phyloP scores from a whole-genome alignment of 345 rosid species.

The Eucalyptus urophylla region DNA sequence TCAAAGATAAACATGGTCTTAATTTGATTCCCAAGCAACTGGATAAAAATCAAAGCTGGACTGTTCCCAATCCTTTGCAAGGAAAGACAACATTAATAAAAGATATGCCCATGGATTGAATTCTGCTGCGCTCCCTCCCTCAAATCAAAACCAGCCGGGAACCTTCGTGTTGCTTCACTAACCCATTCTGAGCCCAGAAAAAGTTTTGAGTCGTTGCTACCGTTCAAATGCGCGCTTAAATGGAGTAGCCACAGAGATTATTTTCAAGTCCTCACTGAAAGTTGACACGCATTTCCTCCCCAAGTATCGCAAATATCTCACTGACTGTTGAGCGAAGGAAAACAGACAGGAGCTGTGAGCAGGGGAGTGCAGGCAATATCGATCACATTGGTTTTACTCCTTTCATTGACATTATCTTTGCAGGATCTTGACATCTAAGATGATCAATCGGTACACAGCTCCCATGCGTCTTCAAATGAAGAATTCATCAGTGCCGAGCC shows the following conservation, averaged over 20 bases:
- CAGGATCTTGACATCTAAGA: background rate
- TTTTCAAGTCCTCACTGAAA: conserved; percentile 2
- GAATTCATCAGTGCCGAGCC: background rate
- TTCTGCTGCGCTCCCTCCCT: background rate
- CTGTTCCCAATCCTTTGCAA: background rate
- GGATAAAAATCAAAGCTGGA: background rate
- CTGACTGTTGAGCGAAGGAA: conserved; percentile 17
- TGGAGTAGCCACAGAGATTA: background rate
- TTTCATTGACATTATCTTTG: background rate
- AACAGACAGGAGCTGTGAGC: background rate
- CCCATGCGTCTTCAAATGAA: background rate
- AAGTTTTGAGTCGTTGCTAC: background rate
- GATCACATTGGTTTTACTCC: background rate
- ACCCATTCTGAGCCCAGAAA: background rate
- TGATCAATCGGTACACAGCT: background rate
- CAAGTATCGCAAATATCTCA: conserved; percentile 37
- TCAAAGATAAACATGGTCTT: background rate
- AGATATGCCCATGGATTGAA: background rate
- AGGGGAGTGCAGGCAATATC: background rate
- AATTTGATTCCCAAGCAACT: background rate
- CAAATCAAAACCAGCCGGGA: background rate
- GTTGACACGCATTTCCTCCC: conserved; percentile 50
- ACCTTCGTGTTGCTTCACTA: background rate
- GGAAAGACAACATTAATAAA: background rate
- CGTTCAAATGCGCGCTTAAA: background rate